Base-by-base conservation (phyloP, 495 filamentous ascomycete species). In the Penicillium mononematosum region DNA sequence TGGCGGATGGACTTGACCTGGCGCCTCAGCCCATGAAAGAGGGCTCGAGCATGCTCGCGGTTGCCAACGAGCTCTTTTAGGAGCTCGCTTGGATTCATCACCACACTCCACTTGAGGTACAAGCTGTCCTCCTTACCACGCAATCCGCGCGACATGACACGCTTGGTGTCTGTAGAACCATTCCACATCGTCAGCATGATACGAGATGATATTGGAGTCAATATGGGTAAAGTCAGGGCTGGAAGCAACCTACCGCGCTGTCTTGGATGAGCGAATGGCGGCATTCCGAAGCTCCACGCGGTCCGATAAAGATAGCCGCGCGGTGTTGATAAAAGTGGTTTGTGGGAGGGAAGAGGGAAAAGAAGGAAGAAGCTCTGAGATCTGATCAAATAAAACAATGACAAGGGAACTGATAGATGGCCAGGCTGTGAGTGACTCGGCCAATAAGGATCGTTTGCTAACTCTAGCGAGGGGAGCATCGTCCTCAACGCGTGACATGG, bases 1-100 rank as follows among this genome's bases (percentile, higher is more conserved):
- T 56, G 58, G 17, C 58, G 56, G 39, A 78, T 61, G 12, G 73
- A 59, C 5, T 58, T 57, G 19, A 70, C 52, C 42, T 75, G 71
- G 24, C 69, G 70, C 9, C 59, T 60, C 25, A 78, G 22, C 11
- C 67, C 63, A 32, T 68, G 56, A 24, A 63, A 55, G 29, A 78
- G 61, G n/a, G 60, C 38, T 0, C 52, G 29, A 17, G 53, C 55
- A 39, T 62, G 44, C 7, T 61, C 52, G 1, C 59, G 34, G 46
- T 63, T 49, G 16, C 56, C 43, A 39, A 69, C 44, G 20, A 77
- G 64, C 11, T 70, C 60, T 7, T 32, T 50, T 32, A 76, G 52
- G 3, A 60, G 36, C 5, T 58, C 56, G 25, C 62, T 64, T 12
- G 72, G 66, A 11, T 51, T 22, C 34, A 51, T 45, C 38, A 58